Evolutionary conservation across 1,284 basidiomycete genomes (phyloP), one percentile per base, ranked within the genome.

Genomic region (Pascua sp.): DNA sequence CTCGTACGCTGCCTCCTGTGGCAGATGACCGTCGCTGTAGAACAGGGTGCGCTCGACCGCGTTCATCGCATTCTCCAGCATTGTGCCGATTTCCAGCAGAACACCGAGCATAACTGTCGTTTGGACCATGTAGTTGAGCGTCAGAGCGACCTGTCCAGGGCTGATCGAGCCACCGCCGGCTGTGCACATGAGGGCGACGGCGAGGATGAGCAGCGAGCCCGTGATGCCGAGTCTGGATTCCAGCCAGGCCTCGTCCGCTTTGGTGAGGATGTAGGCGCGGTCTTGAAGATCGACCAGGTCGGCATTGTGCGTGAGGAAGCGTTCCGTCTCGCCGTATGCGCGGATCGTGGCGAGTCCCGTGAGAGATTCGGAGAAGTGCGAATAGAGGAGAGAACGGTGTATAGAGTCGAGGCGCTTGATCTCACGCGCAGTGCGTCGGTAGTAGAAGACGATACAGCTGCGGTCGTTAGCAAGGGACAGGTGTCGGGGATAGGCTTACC

Each of bases 371-470:
- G 87, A 87, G 71, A 92, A 90, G 73, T 91, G 90, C 7, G 89
- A 85, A 69, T 92, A 91, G n/a, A 91, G 78, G 1, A 84, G 72
- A 4, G 77, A 79, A 53, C 70, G 70, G 11, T 70, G 60, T 42
- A 72, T 64, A 24, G 70, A 64, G 51, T 72, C 72, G 53, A 72
- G 69, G 11, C 77, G 68, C 81, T 95, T 96, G 63, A 96, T 80
- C 72, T 96, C 92, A 66, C 92, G 82, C 7, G 93, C 91, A 68
- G 88, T 90, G 2, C 87, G 82, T 40, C 91, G 86, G 72, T 96
- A 97, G 79, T 93, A 94, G 4, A 82, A 73, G 8, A 89, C 88
- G 39, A 84, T 32, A 32, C 24, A 32, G 24, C 24, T 32, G 24
- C 7, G 24, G 24, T 32, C 24, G 24, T 32, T 32, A 32, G 24